Evolutionary conservation across 2,329 filamentous ascomycete species (phyloP).

Genomic region (Trichoderma breve): DNA sequence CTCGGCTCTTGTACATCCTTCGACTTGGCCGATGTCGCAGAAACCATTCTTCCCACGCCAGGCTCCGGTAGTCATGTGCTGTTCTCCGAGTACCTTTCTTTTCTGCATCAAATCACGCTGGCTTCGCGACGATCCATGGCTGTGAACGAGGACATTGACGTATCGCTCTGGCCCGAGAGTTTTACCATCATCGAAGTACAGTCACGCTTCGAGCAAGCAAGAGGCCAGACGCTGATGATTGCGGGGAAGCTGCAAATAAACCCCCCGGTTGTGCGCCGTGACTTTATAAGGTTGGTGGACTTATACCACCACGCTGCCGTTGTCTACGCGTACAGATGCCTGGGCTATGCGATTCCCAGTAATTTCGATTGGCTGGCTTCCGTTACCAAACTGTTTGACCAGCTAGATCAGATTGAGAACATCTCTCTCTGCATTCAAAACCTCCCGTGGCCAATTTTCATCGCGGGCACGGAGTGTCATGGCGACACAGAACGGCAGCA

Average conservation of each 20-base stretch:
- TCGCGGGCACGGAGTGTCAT: constrained; percentile 31
- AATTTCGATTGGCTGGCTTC: constrained; percentile 23
- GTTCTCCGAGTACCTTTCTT: constrained; percentile 29
- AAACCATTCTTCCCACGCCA: constrained; percentile 23
- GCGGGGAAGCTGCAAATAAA: constrained; percentile 27
- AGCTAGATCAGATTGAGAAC: constrained; percentile 27
- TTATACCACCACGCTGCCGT: constrained; percentile 31
- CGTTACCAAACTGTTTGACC: constrained; percentile 25
- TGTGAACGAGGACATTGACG: not conserved
- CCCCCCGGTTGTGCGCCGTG: constrained; percentile 23
- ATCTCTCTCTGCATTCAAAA: constrained; percentile 29
- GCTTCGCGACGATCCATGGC: constrained; percentile 22
- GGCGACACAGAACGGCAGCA: constrained; percentile 25
- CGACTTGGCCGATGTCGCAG: constrained; percentile 25
- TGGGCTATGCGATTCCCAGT: constrained; percentile 23
- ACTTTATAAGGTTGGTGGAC: constrained; percentile 31
- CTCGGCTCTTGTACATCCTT: constrained; percentile 32
- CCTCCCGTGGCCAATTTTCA: constrained; percentile 32
- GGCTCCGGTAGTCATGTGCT: constrained; percentile 25
- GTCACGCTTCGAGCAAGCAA: constrained; percentile 29
- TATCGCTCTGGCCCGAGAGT: not conserved
- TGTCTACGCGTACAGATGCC: constrained; percentile 30
- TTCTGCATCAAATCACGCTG: constrained; percentile 26
- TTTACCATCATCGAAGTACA: constrained; percentile 14
- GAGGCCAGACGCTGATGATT: constrained; percentile 30